A percentile compares a stretch with the other conserved stretches of the same genome.
Conservation (phyloP, 2,329 filamentous ascomycete species). For the Colletotrichum aenigma region DNA sequence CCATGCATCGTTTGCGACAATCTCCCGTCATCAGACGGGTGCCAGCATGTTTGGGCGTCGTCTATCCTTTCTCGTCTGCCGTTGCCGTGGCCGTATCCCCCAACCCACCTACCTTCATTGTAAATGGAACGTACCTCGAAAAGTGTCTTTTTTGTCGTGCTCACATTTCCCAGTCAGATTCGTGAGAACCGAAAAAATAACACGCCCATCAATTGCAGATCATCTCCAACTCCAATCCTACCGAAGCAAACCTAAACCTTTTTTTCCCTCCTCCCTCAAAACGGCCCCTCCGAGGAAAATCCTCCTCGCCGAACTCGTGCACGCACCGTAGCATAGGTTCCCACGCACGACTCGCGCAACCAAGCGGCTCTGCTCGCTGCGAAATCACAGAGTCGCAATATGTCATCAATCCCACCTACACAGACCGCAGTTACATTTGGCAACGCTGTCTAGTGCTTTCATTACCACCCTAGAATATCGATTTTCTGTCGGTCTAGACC, state of each 20-base stretch:
- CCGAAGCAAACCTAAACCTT: background rate
- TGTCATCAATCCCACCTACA: background rate
- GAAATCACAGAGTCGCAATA: background rate
- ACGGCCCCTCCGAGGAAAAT: background rate
- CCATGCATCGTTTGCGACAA: constrained; percentile 3
- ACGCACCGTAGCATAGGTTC: background rate
- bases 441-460: background rate
- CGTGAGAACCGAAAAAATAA: background rate
- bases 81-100: background rate
- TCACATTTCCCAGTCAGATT: background rate
- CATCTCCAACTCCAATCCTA: background rate
- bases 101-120: background rate
- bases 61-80: background rate
- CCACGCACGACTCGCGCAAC: background rate
- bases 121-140: background rate
- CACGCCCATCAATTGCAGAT: background rate
- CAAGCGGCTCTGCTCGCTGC: background rate
- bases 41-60: background rate
- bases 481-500: background rate
- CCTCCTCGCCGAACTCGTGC: background rate
- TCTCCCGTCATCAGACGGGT: constrained; percentile 18
- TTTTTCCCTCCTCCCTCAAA: background rate
- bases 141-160: background rate
- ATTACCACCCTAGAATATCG: background rate
- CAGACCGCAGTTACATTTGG: background rate